Evolutionary conservation across 768 basidiomycete genomes (phyloP).

Genomic region (Phaeotremella fagi): DNA sequence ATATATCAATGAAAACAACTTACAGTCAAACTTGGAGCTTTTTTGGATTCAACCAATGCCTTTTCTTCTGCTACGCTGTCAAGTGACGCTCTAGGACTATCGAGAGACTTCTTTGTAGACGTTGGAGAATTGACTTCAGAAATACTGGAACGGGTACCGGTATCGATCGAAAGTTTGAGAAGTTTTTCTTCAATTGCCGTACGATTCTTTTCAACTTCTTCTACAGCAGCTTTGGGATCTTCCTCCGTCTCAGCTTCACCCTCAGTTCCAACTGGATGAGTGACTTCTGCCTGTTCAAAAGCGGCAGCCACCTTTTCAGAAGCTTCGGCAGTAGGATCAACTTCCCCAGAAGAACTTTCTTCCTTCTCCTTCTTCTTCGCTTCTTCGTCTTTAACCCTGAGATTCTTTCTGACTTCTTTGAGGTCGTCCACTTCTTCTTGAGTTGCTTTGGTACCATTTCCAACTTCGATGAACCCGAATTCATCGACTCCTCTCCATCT

Average conservation of each 20-base stretch:
- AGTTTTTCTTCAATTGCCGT: constrained; percentile 27
- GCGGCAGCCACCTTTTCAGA: too few species aligned
- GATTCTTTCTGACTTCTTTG: constrained; percentile 26
- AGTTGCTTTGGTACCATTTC: constrained; percentile 37
- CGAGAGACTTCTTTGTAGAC: neutral
- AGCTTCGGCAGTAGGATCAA: constrained; percentile 18
- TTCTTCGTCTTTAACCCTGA: constrained; percentile 11
- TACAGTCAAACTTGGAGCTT: constrained; percentile 41
- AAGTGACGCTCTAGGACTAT: constrained; percentile 19
- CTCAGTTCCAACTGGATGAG: constrained; percentile 2
- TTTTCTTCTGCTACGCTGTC: constrained; percentile 29
- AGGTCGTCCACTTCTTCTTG: constrained; percentile 38
- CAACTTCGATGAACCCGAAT: constrained; percentile 50
- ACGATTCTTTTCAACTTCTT: constrained; percentile 20
- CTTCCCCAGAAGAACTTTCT: neutral
- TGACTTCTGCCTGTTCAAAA: constrained; percentile 32
- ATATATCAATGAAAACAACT: constrained; percentile 5
- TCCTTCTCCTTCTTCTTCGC: constrained; percentile 9
- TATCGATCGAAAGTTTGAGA: constrained; percentile 22
- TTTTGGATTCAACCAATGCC: constrained; percentile 18
- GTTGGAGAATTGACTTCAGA: neutral
- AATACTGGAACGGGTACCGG: constrained; percentile 6
- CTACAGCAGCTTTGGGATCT: constrained; percentile 9
- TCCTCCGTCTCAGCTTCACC: constrained; percentile 4
- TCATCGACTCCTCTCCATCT: constrained; percentile 51